These are phyloP conservation scores for Saprolegnia diclina DNA, from an alignment of 352 stramenopile species.

Conservation along the genomic window DNA sequence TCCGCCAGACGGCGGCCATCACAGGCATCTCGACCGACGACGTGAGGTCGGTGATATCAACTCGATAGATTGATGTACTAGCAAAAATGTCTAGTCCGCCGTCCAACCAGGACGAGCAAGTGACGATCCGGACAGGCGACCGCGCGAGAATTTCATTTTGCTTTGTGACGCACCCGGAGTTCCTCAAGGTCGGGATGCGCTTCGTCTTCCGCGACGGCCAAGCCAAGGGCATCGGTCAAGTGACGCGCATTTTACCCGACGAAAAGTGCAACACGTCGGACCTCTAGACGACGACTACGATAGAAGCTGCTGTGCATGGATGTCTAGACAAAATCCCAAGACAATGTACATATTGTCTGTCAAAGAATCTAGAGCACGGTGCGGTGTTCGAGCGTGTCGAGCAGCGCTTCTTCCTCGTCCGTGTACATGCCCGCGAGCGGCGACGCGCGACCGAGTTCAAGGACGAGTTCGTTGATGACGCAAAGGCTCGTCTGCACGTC, in stretches of 20 bases:
- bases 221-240: constrained; percentile 95
- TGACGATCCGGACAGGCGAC: constrained; percentile 88
- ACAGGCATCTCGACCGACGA: constrained; percentile 50
- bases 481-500: constrained; percentile 66
- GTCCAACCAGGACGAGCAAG: constrained; percentile 35
- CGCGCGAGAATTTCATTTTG: constrained; percentile 83
- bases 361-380: constrained; percentile 21
- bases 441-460: constrained; percentile 44
- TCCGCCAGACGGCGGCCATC: constrained; percentile 88
- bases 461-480: constrained; percentile 57
- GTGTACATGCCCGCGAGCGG: constrained; percentile 75
- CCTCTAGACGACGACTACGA: not conserved
- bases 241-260: constrained; percentile 64
- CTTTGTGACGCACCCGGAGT: constrained; percentile 92
- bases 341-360: too few relatives aligned
- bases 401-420: constrained; percentile 63
- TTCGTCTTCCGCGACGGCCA: constrained; percentile 98
- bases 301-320: not conserved
- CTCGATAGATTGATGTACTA: not conserved
- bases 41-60: constrained; percentile 28
- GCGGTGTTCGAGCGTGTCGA: constrained; percentile 42
- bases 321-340: not conserved
- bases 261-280: constrained; percentile 24
- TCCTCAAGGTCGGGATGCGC: constrained; percentile 92
- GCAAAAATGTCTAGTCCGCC: constrained; percentile 1